A percentile compares a stretch with the other conserved stretches of the same genome.
phyloP scores from a whole-genome alignment of 257 asterid species.

The Solanum ahanhuiri region DNA sequence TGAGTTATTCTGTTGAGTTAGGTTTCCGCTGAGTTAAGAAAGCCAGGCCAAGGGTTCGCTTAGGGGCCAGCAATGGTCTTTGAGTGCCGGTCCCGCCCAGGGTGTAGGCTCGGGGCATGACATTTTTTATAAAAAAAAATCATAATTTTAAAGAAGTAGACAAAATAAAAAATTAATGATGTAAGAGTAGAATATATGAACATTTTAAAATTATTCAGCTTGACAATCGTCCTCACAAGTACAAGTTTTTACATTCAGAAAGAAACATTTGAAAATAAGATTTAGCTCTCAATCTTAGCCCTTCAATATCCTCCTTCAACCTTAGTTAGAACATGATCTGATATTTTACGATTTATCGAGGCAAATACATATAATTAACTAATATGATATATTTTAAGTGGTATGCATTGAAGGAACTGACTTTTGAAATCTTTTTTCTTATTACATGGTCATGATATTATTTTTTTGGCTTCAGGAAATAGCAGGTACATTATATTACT shows the following conservation, averaged over 20 bases:
- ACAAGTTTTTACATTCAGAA: not conserved
- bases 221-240: not conserved
- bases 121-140: too few relatives aligned
- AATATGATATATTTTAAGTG: not conserved
- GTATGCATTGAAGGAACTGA: not conserved
- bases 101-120: too few relatives aligned
- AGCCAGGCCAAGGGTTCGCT: too few relatives aligned
- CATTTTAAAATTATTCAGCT: not conserved
- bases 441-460: not conserved
- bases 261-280: not conserved
- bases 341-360: not conserved
- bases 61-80: too few relatives aligned
- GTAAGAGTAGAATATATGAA: not conserved
- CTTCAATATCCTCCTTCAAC: not conserved
- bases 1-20: too few relatives aligned
- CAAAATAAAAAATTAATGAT: too few relatives aligned
- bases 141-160: not conserved
- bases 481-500: not conserved
- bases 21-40: too few relatives aligned
- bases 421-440: too few relatives aligned
- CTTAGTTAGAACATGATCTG: not conserved
- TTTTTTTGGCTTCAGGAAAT: not conserved
- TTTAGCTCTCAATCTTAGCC: not conserved
- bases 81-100: too few relatives aligned
- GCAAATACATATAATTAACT: not conserved